These are phyloP conservation scores for Pichia deserticola DNA, from an alignment of 805 yeast genomes.

Conservation along the genomic window DNA sequence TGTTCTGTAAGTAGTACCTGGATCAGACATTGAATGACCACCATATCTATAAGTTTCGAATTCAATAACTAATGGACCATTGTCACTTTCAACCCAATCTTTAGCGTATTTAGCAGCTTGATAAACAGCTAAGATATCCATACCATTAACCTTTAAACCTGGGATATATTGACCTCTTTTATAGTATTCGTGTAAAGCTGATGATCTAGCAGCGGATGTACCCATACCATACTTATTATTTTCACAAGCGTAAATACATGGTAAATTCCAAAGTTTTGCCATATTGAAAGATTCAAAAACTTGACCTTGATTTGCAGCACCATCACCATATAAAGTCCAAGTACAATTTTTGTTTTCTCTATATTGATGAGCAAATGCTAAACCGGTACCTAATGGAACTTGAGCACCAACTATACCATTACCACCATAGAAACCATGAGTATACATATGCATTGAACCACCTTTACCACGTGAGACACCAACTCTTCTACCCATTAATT, in stretches of 20 bases:
- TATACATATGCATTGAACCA: constrained; percentile 99
- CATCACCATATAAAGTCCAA: constrained; percentile 93
- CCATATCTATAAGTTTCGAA: constrained; percentile 99
- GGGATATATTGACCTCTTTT: constrained; percentile 99
- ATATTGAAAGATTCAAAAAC: constrained; percentile 96
- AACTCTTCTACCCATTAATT: constrained; percentile 91
- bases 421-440: constrained; percentile 95
- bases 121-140: constrained; percentile 93
- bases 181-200: constrained; percentile 94
- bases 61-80: constrained; percentile 94
- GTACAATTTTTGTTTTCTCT: constrained; percentile 70
- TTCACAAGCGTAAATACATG: constrained; percentile 93
- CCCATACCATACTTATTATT: constrained; percentile 99
- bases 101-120: constrained; percentile 96
- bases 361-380: constrained; percentile 98
- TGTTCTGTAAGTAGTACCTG: constrained; percentile 99
- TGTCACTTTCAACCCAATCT: constrained; percentile 89
- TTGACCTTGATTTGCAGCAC: constrained; percentile 99
- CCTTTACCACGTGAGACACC: constrained; percentile 98
- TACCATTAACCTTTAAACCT: constrained; percentile 96
- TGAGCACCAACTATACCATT: constrained; percentile 99
- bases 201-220: constrained; percentile 93
- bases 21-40: constrained; percentile 99
- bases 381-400: constrained; percentile 96
- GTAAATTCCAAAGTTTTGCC: constrained; percentile 98